These are phyloP conservation scores for Hypericum perforatum DNA, from an alignment of 345 rosid species.

Conservation along the genomic window DNA sequence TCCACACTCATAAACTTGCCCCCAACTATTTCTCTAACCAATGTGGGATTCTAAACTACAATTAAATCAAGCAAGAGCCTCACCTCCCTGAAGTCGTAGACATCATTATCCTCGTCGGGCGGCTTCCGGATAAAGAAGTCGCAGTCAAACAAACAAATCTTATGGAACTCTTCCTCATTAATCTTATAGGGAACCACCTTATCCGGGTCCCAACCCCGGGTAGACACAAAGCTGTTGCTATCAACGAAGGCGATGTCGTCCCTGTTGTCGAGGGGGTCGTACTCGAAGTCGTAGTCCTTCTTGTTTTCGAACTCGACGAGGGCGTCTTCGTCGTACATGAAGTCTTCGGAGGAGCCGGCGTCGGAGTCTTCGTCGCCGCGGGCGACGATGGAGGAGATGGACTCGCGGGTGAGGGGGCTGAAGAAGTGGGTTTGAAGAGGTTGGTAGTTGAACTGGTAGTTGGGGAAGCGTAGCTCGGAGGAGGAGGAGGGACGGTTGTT, in stretches of 20 bases:
- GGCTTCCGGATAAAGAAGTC: constrained; percentile 93
- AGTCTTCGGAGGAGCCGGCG: constrained; percentile 55
- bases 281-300: constrained; percentile 85
- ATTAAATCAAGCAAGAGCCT: not conserved
- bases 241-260: constrained; percentile 56
- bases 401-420: too few species aligned
- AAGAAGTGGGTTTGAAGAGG: too few species aligned
- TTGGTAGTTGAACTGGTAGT: too few species aligned
- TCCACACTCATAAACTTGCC: too few species aligned
- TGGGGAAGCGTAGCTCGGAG: too few species aligned
- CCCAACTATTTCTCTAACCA: too few species aligned
- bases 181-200: constrained; percentile 81
- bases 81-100: constrained; percentile 93
- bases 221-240: constrained; percentile 66
- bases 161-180: constrained; percentile 89
- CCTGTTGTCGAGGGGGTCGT: constrained; percentile 43
- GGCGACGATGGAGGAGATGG: too few species aligned
- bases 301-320: constrained; percentile 77
- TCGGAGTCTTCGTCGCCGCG: constrained; percentile 65
- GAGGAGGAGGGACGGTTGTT: too few species aligned
- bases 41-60: too few species aligned
- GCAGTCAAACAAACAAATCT: constrained; percentile 71
- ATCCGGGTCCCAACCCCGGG: constrained; percentile 81
- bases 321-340: constrained; percentile 69
- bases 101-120: constrained; percentile 88